Evolutionary conservation across 129 eudicot species (phyloP).

Genomic region (Solidago caesia): DNA sequence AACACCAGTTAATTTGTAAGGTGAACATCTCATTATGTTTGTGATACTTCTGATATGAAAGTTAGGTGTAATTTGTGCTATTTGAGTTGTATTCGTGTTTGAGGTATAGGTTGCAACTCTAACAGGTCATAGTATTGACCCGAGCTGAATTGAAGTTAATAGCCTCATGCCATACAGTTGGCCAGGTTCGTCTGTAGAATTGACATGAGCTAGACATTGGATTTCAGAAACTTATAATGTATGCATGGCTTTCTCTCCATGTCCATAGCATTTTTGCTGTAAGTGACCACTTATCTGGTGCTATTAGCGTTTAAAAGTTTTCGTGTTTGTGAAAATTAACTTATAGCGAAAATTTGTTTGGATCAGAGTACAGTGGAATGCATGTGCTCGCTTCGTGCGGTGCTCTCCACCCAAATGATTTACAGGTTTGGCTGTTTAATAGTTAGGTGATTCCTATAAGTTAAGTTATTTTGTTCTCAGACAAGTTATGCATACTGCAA

Average conservation of each 20-base stretch:
- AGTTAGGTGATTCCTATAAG: slow-evolving; percentile 18
- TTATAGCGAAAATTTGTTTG: slow-evolving; percentile 20
- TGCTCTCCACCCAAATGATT: slow-evolving; percentile 90
- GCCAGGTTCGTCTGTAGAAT: too few species aligned
- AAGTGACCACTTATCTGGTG: slow-evolving; percentile 4
- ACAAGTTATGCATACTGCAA: slow-evolving; percentile 5
- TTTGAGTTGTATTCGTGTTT: too few species aligned
- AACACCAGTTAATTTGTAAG: too few species aligned
- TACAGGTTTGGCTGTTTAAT: slow-evolving; percentile 54
- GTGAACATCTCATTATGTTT: too few species aligned
- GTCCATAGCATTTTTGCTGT: slow-evolving; percentile 3
- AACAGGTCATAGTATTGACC: too few species aligned
- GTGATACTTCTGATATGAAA: too few species aligned
- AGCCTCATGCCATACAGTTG: too few species aligned
- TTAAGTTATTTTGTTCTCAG: slow-evolving; percentile 6
- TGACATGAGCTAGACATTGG: too few species aligned
- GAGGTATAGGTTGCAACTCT: too few species aligned
- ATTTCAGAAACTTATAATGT: not conserved
- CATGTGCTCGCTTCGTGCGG: slow-evolving; percentile 86
- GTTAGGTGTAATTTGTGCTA: too few species aligned
- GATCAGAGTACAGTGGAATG: slow-evolving; percentile 89
- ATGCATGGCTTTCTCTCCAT: not conserved
- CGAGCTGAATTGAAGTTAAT: too few species aligned
- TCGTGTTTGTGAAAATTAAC: slow-evolving; percentile 23
- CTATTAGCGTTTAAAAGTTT: slow-evolving; percentile 9